Evolutionary conservation across 441 rosid genomes (phyloP).

Genomic region (Croton laevigatus): DNA sequence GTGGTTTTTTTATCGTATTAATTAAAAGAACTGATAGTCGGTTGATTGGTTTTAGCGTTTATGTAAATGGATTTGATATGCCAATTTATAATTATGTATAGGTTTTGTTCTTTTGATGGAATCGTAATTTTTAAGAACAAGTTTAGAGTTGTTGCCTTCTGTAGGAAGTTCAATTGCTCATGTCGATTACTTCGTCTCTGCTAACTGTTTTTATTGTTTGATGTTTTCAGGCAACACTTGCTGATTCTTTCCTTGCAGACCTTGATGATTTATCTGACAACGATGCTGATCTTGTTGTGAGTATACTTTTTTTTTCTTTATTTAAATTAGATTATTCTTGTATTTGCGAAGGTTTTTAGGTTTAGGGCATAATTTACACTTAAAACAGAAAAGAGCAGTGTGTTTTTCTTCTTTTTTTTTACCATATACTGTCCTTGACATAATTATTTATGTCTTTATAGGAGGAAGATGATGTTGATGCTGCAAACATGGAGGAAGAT

Average conservation of each 20-base stretch:
- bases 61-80: background rate
- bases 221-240: constrained; percentile 69
- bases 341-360: background rate
- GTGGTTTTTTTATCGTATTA: background rate
- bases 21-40: background rate
- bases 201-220: constrained; percentile 4
- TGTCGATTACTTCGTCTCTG: background rate
- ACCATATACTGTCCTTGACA: background rate
- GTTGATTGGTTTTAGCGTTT: background rate
- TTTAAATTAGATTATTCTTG: background rate
- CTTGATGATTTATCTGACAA: constrained; percentile 91
- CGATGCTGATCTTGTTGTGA: constrained; percentile 64
- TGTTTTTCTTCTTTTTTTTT: background rate
- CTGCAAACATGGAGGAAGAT: constrained; percentile 66
- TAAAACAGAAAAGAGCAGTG: background rate
- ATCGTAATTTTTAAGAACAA: background rate
- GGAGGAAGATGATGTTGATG: constrained; percentile 72
- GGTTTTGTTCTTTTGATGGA: background rate
- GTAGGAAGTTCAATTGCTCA: background rate
- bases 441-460: constrained; percentile 17
- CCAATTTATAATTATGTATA: background rate
- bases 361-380: background rate
- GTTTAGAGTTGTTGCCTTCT: background rate
- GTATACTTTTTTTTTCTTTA: constrained; percentile 9
- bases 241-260: constrained; percentile 88